These are phyloP conservation scores for Vitis cinerea DNA, from an alignment of 164 flowering plant genomes.

Conservation along the genomic window DNA sequence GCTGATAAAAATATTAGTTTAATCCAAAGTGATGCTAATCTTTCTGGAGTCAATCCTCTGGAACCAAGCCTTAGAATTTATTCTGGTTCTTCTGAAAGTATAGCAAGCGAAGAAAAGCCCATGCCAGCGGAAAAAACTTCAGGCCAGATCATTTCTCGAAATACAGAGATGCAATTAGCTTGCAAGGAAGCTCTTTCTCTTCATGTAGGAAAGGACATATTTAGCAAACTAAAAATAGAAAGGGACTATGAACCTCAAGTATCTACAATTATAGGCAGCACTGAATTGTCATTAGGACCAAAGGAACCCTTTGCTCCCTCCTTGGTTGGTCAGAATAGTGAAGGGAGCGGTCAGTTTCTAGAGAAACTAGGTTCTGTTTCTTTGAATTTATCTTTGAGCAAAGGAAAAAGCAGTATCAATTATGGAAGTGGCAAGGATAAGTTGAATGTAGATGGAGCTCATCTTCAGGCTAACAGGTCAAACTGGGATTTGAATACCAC, in stretches of 20 bases:
- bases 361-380: conserved; percentile 26
- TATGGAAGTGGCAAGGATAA: conserved; percentile 1
- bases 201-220: conserved; percentile 12
- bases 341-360: conserved; percentile 10
- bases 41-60: conserved; percentile 12
- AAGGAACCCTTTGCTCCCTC: conserved; percentile 18
- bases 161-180: conserved; percentile 20
- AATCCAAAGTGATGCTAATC: conserved; percentile 8
- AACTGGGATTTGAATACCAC: conserved; percentile 73
- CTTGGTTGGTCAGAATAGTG: conserved; percentile 17
- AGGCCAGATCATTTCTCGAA: conserved; percentile 3
- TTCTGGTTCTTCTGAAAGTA: conserved; percentile 17
- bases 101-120: conserved; percentile 6
- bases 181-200: conserved; percentile 11
- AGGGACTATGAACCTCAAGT: conserved; percentile 5
- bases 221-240: conserved; percentile 4
- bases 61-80: conserved; percentile 8
- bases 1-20: conserved; percentile 16
- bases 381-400: conserved; percentile 36
- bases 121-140: conserved; percentile 7
- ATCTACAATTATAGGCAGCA: conserved; percentile 10
- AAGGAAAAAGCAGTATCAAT: conserved; percentile 13
- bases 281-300: conserved; percentile 24
- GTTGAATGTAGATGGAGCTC: conserved; percentile 4
- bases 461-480: conserved; percentile 38